Evolutionary conservation across 352 stramenopile genomes (phyloP).

Genomic region (Pythium biforme): DNA sequence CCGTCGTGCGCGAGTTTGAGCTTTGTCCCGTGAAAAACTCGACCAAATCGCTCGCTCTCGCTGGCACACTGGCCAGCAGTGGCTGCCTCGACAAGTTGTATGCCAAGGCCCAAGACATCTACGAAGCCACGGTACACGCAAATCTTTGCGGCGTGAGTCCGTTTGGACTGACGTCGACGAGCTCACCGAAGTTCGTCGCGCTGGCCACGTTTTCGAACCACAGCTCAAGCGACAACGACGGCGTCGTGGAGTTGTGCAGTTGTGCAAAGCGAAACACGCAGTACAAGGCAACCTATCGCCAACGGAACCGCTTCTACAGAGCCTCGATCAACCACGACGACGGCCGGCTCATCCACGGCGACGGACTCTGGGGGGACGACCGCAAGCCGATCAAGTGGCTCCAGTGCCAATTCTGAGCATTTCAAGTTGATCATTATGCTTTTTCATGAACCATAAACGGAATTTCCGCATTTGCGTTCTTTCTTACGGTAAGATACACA

Average conservation of each 20-base stretch:
- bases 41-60: conserved; percentile 30
- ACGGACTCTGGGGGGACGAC: conserved; percentile 24
- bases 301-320: conserved; percentile 28
- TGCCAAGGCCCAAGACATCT: conserved; percentile 13
- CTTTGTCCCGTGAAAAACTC: conserved; percentile 30
- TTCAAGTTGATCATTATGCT: neutral
- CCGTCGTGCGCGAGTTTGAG: conserved; percentile 23
- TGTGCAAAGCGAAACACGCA: conserved; percentile 18
- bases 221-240: conserved; percentile 31
- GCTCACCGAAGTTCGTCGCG: conserved; percentile 21
- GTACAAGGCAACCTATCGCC: conserved; percentile 25
- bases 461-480: too few species aligned
- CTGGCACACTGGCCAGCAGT: conserved; percentile 7
- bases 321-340: conserved; percentile 38
- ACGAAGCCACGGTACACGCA: conserved; percentile 21
- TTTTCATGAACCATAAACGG: neutral
- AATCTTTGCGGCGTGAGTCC: conserved; percentile 40
- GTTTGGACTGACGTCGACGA: conserved; percentile 27
- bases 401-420: conserved; percentile 23
- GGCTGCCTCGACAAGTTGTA: conserved; percentile 31
- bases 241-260: conserved; percentile 37
- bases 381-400: conserved; percentile 32
- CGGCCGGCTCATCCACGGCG: conserved; percentile 27
- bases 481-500: neutral
- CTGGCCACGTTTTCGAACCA: conserved; percentile 23